Percentiles rank a stretch among this genome's conserved stretches.
phyloP scores from a whole-genome alignment of 768 basidiomycete genomes.

The Phaeotremella fagi region DNA sequence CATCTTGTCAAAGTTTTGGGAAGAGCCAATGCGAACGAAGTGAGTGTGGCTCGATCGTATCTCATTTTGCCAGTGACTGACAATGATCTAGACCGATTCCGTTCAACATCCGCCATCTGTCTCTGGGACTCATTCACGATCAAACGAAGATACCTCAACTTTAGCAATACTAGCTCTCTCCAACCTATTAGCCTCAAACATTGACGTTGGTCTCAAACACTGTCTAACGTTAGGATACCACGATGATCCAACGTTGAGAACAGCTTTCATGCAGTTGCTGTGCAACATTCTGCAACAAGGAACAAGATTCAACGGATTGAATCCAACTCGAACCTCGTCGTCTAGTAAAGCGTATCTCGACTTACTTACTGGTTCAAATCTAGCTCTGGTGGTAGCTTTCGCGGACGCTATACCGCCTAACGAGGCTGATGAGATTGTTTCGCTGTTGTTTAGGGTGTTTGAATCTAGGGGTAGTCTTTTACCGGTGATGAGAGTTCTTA shows the following conservation, averaged over 20 bases:
- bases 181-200: conserved; percentile 74
- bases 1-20: conserved; percentile 51
- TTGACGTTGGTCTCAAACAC: conserved; percentile 83
- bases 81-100: background rate
- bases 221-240: conserved; percentile 76
- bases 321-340: conserved; percentile 9
- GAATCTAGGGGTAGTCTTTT: conserved; percentile 70
- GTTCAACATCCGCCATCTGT: background rate
- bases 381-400: conserved; percentile 61
- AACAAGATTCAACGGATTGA: conserved; percentile 63
- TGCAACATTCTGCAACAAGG: conserved; percentile 74
- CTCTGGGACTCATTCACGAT: background rate
- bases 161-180: conserved; percentile 74
- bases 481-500: conserved; percentile 71
- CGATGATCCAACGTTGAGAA: conserved; percentile 61
- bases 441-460: conserved; percentile 78
- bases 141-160: conserved; percentile 48
- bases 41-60: conserved; percentile 6
- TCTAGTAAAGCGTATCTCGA: conserved; percentile 19
- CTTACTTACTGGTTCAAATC: conserved; percentile 8
- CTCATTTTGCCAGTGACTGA: conserved; percentile 2
- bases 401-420: conserved; percentile 75
- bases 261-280: conserved; percentile 80
- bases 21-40: conserved; percentile 9
- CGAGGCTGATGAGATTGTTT: conserved; percentile 73